A percentile compares a stretch with the other conserved stretches of the same genome.
phyloP scores from a whole-genome alignment of 164 flowering plant genomes.

The Cinnamomum micranthum region DNA sequence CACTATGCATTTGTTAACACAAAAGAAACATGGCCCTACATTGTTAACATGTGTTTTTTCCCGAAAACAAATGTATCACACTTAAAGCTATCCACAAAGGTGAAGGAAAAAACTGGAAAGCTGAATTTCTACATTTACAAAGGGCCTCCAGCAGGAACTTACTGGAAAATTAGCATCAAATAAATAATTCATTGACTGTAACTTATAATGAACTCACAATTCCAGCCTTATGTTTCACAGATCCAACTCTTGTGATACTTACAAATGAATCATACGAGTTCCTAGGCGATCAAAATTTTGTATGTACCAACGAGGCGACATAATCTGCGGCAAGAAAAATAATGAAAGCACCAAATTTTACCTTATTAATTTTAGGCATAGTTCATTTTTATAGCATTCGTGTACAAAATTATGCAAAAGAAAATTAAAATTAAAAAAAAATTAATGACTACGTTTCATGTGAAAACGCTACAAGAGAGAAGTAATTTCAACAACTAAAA shows the following conservation, averaged over 20 bases:
- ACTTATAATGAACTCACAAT: background rate
- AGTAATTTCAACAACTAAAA: background rate
- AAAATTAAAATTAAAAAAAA: no score
- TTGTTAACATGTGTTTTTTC: no score
- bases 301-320: constrained; percentile 89
- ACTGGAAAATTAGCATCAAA: background rate
- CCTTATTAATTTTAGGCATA: background rate
- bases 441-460: background rate
- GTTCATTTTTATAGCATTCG: background rate
- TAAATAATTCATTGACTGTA: background rate
- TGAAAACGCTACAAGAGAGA: background rate
- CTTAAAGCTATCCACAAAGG: no score
- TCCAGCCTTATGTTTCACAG: background rate
- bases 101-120: no score
- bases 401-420: background rate
- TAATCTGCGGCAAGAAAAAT: constrained; percentile 37
- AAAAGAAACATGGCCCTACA: no score
- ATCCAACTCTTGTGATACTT: constrained; percentile 25
- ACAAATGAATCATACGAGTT: constrained; percentile 84
- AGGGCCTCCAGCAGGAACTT: background rate
- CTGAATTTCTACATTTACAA: no score
- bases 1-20: no score
- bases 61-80: no score
- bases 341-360: background rate
- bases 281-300: constrained; percentile 54